Evolutionary conservation across 495 filamentous ascomycete genomes (phyloP).

Genomic region (Penicillium paxilli): DNA sequence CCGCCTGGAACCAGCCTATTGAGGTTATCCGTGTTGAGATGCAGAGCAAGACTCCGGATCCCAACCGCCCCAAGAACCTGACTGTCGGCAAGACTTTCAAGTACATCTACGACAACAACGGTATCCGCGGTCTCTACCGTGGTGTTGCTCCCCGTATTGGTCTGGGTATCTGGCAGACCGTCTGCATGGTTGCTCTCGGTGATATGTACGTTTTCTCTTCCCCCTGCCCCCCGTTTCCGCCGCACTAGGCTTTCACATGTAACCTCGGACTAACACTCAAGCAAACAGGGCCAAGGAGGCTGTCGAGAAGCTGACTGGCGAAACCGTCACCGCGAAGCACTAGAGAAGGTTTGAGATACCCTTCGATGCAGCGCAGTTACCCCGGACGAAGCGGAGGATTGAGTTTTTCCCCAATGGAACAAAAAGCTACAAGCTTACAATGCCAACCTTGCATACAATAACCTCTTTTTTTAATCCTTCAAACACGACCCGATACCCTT

Average conservation of each 20-base stretch:
- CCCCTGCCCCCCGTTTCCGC: no score
- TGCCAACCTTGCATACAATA: no score
- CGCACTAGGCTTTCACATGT: conserved; percentile 25
- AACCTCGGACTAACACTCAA: conserved; percentile 38
- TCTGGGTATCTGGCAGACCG: conserved; percentile 97
- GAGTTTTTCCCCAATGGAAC: conserved; percentile 12
- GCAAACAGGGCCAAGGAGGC: conserved; percentile 85
- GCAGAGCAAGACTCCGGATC: conserved; percentile 98
- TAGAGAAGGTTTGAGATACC: conserved; percentile 62
- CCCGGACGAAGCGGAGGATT: conserved; percentile 8
- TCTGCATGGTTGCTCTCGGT: conserved; percentile 99
- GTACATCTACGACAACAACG: conserved; percentile 91
- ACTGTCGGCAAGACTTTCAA: conserved; percentile 89
- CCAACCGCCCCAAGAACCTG: conserved; percentile 97
- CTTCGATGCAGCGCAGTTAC: conserved; percentile 22
- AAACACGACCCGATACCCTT: conserved; percentile 28
- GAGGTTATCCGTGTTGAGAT: conserved; percentile 99
- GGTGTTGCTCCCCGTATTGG: conserved; percentile 93
- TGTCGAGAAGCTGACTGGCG: conserved; percentile 96
- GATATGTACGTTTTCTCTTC: conserved; percentile 75
- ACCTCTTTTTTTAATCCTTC: conserved; percentile 4
- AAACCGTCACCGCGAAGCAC: conserved; percentile 95
- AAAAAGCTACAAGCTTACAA: no score
- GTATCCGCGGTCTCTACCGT: conserved; percentile 90
- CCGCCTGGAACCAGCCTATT: conserved; percentile 99